Evolutionary conservation across 305 asterid species (phyloP).

Genomic region (Euphrasia arctica): DNA sequence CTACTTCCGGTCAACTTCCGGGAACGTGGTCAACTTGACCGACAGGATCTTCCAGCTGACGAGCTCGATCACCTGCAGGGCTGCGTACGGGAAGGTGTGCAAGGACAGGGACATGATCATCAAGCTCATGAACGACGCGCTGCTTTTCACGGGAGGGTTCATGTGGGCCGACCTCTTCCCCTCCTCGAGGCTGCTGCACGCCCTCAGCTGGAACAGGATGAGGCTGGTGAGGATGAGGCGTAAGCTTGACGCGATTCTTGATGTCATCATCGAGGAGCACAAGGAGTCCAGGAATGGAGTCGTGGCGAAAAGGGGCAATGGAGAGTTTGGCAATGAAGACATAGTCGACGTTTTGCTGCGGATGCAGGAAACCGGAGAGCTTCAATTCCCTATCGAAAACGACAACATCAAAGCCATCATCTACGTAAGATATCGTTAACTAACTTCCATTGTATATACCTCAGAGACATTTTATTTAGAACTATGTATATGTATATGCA

Average conservation of each 20-base stretch:
- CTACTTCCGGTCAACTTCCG: neutral
- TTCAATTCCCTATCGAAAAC: conserved; percentile 14
- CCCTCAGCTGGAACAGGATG: conserved; percentile 21
- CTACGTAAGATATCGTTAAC: neutral
- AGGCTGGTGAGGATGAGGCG: conserved; percentile 17
- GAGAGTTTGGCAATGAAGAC: neutral
- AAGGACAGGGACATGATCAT: neutral
- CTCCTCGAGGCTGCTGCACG: neutral
- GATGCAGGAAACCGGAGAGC: conserved; percentile 13
- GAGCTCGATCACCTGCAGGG: neutral
- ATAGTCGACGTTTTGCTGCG: conserved; percentile 26
- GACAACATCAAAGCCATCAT: conserved; percentile 28
- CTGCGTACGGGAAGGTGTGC: neutral
- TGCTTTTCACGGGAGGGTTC: conserved; percentile 16
- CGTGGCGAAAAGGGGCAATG: neutral
- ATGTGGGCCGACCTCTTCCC: conserved; percentile 20
- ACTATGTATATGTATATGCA: neutral
- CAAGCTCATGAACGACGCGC: conserved; percentile 3
- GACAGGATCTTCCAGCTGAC: neutral
- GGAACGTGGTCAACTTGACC: neutral
- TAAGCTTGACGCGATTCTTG: conserved; percentile 26
- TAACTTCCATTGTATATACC: neutral
- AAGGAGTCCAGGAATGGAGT: conserved; percentile 3
- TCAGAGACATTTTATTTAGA: neutral
- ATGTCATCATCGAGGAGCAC: conserved; percentile 19